Evolutionary conservation across 2,329 filamentous ascomycete genomes (phyloP).

Genomic region (Leptographium radiaticola): DNA sequence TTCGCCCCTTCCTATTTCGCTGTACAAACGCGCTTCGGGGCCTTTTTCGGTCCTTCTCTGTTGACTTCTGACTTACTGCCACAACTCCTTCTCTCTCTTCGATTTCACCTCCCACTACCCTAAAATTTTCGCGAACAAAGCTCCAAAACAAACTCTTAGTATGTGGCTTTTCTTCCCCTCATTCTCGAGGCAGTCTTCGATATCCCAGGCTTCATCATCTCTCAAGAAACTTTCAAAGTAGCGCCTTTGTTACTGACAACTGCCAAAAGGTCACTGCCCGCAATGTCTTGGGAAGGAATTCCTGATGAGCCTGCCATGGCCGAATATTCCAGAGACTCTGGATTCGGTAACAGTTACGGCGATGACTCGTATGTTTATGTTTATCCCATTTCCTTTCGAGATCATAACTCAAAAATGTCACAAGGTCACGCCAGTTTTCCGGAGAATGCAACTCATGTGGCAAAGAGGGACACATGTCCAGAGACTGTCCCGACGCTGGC

Average conservation of each 20-base stretch:
- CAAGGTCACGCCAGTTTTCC: slow-evolving; percentile 31
- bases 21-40: background rate
- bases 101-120: no score
- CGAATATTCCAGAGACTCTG: background rate
- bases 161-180: no score
- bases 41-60: background rate
- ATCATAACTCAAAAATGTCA: no score
- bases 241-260: background rate
- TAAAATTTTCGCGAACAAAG: no score
- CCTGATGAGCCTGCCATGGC: background rate
- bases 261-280: background rate
- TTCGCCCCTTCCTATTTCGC: background rate
- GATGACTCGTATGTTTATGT: background rate
- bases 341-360: background rate
- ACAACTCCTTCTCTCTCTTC: background rate
- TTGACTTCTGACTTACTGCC: background rate
- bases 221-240: background rate
- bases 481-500: slow-evolving; percentile 32
- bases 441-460: slow-evolving; percentile 27
- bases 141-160: no score
- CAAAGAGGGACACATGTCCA: slow-evolving; percentile 36
- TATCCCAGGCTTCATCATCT: no score
- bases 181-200: no score
- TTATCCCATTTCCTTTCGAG: background rate
- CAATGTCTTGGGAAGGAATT: background rate